Evolutionary conservation across 768 basidiomycete species (phyloP).

Genomic region (Dioszegia crocea): DNA sequence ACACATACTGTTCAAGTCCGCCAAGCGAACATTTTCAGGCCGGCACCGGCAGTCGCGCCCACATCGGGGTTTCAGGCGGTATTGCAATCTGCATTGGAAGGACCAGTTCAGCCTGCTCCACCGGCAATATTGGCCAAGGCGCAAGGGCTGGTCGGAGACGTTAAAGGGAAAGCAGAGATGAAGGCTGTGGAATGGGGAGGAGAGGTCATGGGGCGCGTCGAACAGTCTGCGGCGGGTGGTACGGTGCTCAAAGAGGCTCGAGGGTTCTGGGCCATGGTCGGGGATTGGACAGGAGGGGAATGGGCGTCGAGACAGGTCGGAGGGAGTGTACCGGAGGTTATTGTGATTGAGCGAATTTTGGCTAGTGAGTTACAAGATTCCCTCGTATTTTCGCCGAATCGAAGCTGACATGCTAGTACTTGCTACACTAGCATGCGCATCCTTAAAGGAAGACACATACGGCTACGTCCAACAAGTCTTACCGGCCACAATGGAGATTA

Average conservation of each 20-base stretch:
- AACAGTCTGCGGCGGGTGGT: slow-evolving; percentile 17
- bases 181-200: slow-evolving; percentile 16
- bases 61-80: slow-evolving; percentile 11
- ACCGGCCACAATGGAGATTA: slow-evolving; percentile 38
- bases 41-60: slow-evolving; percentile 18
- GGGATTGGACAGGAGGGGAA: slow-evolving; percentile 27
- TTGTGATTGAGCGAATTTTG: slow-evolving; percentile 17
- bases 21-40: slow-evolving; percentile 38
- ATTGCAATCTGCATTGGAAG: slow-evolving; percentile 24
- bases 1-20: slow-evolving; percentile 26
- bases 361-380: slow-evolving; percentile 33
- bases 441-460: slow-evolving; percentile 44
- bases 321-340: slow-evolving; percentile 8
- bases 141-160: slow-evolving; percentile 7
- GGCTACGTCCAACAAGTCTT: slow-evolving; percentile 45
- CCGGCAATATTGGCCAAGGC: slow-evolving; percentile 23
- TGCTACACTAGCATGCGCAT: slow-evolving; percentile 35
- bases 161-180: slow-evolving; percentile 11
- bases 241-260: slow-evolving; percentile 20
- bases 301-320: slow-evolving; percentile 27
- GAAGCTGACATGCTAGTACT: slow-evolving; percentile 25
- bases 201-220: slow-evolving; percentile 24
- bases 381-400: neutral
- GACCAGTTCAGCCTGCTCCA: slow-evolving; percentile 21
- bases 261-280: slow-evolving; percentile 13